Evolutionary conservation across 805 yeast genomes (phyloP), one percentile per base, ranked within the genome.

Genomic region (Wickerhamiella qilinensis): DNA sequence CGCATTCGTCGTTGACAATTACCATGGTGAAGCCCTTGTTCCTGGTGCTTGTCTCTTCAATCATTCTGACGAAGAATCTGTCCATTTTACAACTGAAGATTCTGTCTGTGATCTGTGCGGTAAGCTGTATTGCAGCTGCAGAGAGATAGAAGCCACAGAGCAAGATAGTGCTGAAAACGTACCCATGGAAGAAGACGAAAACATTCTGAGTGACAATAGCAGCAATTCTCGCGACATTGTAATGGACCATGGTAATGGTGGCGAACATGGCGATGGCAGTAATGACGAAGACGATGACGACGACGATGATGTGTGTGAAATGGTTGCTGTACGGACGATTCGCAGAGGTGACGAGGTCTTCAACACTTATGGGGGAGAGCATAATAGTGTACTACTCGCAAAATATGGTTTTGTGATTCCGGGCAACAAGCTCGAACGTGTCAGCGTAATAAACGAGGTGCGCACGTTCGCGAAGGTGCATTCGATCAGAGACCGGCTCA

Each of bases 11-110:
- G 71, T 86, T 21, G 97, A 88, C 55, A 65, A 65, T 36, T 85
- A 57, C 52, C 83, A 78, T 48, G 80, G 75, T 24, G 64, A 77
- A 22, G 83, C 81, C 0, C 60, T 88, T 36, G 94, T 86, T 19
- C 95, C 96, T 0, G 82, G 85, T 14, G 96, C 95, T 0, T 94
- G 86, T 57, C 60, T 88, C 27, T 83, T 85, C 59, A 86, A 86
- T 47, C 95, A 85, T 52, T 66, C 59, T 12, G 73, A 56, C 1
- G 50, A 58, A 4, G 85, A 81, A 43, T 65, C 71, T 47, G 84
- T 76, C 8, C 77, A 75, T 56, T 82, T 84, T 51, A 79, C 73
- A 41, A 60, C 75, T 3, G 43, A 65, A 3, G 68, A 54, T 30
- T 69, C 68, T 20, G 79, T 71, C 2, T 73, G 79, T 50, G 61